These are phyloP conservation scores for Teunomyces atbi DNA, from an alignment of 805 yeast genomes.

Conservation along the genomic window DNA sequence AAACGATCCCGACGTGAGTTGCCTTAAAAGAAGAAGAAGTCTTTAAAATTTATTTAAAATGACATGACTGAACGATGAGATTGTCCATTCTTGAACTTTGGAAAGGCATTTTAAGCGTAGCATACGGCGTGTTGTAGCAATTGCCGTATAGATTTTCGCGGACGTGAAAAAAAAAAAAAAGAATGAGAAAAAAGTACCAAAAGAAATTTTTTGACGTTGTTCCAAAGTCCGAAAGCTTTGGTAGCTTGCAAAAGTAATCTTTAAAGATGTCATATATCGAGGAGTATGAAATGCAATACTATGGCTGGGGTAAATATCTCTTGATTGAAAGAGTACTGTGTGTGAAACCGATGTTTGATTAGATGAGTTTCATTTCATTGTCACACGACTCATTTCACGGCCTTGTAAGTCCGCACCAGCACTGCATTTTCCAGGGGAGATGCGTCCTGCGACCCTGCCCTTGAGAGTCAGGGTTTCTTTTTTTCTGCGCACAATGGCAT, in stretches of 20 bases:
- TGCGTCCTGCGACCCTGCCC: neutral
- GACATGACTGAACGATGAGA: constrained; percentile 4
- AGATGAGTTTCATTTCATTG: neutral
- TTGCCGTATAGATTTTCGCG: neutral
- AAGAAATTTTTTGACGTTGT: neutral
- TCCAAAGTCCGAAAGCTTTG: too few relatives aligned
- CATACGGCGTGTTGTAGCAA: neutral
- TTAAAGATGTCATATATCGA: too few relatives aligned
- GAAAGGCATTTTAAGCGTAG: neutral
- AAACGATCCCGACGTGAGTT: constrained; percentile 1
- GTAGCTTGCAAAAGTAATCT: too few relatives aligned
- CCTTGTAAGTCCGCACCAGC: neutral
- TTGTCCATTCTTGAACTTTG: constrained; percentile 1
- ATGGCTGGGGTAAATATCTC: too few relatives aligned
- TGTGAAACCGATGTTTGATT: neutral
- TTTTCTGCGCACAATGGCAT: too few relatives aligned
- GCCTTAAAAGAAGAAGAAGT: neutral
- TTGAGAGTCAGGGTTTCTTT: neutral
- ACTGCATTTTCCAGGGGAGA: neutral
- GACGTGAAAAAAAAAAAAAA: neutral
- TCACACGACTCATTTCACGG: neutral
- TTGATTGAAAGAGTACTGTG: too few relatives aligned
- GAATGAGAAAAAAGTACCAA: neutral
- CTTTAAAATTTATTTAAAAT: neutral
- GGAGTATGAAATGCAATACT: too few relatives aligned